phyloP scores from a whole-genome alignment of 805 yeast species.

The Lachancea mirantina region DNA sequence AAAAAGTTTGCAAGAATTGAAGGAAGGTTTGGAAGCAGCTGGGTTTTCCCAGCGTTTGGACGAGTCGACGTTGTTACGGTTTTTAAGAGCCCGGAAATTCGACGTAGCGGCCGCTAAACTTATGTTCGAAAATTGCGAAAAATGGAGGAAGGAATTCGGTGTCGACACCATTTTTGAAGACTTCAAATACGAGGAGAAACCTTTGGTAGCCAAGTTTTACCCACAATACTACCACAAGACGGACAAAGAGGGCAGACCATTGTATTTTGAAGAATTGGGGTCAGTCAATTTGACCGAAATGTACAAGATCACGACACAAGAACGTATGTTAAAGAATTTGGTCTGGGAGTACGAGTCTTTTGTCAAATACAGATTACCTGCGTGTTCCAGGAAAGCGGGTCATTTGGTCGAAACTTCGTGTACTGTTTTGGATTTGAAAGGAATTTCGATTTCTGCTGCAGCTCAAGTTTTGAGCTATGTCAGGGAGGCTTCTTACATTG shows the following conservation, averaged over 20 bases:
- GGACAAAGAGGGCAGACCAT: constrained; percentile 95
- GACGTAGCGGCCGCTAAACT: constrained; percentile 69
- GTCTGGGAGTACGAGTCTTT: constrained; percentile 98
- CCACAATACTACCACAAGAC: constrained; percentile 98
- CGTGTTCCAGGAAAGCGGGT: constrained; percentile 80
- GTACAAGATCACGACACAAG: constrained; percentile 90
- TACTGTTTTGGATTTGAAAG: constrained; percentile 91
- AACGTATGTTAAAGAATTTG: constrained; percentile 89
- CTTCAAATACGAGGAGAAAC: constrained; percentile 90
- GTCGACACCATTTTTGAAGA: constrained; percentile 79
- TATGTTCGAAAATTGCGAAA: constrained; percentile 84
- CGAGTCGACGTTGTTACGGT: constrained; percentile 77
- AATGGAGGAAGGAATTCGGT: constrained; percentile 85
- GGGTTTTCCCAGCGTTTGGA: constrained; percentile 79
- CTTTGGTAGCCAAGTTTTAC: constrained; percentile 77
- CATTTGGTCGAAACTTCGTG: constrained; percentile 88
- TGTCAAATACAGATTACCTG: constrained; percentile 77
- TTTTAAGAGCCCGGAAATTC: constrained; percentile 92
- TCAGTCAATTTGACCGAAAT: constrained; percentile 81
- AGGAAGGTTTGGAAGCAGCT: constrained; percentile 46
- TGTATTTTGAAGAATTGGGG: constrained; percentile 90
- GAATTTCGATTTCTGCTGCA: constrained; percentile 79
- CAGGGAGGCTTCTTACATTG: constrained; percentile 86
- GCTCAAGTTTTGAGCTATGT: constrained; percentile 82
- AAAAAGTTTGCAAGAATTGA: constrained; percentile 49